Percentiles rank a stretch among this genome's conserved stretches.
Evolutionary conservation across 1,284 basidiomycete species (phyloP).

Genomic region (Cryptococcus neoformans): DNA sequence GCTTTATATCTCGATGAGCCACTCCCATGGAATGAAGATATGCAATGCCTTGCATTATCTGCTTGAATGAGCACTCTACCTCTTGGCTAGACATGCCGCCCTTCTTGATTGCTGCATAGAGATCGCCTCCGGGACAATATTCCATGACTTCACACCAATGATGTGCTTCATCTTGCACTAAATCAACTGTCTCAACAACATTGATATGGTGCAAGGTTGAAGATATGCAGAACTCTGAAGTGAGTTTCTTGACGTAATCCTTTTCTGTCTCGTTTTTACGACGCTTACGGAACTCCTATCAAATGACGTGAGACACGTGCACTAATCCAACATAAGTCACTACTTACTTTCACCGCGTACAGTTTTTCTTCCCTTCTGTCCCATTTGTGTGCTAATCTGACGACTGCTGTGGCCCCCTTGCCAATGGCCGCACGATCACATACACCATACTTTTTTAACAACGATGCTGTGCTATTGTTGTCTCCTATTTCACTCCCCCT

Average conservation of each 20-base stretch:
- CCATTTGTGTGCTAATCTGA: slow-evolving; percentile 97
- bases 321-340: not conserved
- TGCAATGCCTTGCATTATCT: slow-evolving; percentile 62
- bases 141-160: slow-evolving; percentile 99
- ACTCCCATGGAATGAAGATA: slow-evolving; percentile 31
- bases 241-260: slow-evolving; percentile 99
- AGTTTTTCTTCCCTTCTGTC: slow-evolving; percentile 94
- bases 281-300: slow-evolving; percentile 92
- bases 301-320: not conserved
- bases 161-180: slow-evolving; percentile 93
- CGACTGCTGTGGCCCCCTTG: slow-evolving; percentile 95
- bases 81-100: slow-evolving; percentile 92
- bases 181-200: slow-evolving; percentile 97
- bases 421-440: slow-evolving; percentile 97
- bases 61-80: slow-evolving; percentile 98
- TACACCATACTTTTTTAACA: slow-evolving; percentile 92
- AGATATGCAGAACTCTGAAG: slow-evolving; percentile 98
- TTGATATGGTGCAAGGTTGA: slow-evolving; percentile 96
- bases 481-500: slow-evolving; percentile 44
- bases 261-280: slow-evolving; percentile 98
- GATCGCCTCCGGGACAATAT: slow-evolving; percentile 94
- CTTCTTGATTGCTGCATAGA: slow-evolving; percentile 97
- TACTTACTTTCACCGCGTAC: slow-evolving; percentile 92
- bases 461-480: slow-evolving; percentile 44
- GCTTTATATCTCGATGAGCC: slow-evolving; percentile 94